Evolutionary conservation across 1,284 basidiomycete genomes (phyloP).

Genomic region (Tausonia pullulans): DNA sequence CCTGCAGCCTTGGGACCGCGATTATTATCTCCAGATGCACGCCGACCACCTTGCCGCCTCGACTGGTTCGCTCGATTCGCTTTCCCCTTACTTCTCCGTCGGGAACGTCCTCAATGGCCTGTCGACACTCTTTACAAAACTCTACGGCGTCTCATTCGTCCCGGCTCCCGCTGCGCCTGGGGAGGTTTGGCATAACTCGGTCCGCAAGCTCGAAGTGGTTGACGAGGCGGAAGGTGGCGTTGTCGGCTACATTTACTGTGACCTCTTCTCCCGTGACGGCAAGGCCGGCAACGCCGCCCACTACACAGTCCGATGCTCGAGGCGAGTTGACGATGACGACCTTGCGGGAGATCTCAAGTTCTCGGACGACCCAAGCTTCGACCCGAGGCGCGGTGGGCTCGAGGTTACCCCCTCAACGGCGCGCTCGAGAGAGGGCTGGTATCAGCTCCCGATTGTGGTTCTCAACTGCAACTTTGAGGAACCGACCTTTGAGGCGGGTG

Average conservation of each 20-base stretch:
- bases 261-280: slow-evolving; percentile 72
- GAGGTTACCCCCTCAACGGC: slow-evolving; percentile 29
- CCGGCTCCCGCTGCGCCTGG: slow-evolving; percentile 56
- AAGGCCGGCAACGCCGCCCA: slow-evolving; percentile 90
- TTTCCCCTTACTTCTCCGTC: slow-evolving; percentile 54
- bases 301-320: slow-evolving; percentile 91
- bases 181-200: slow-evolving; percentile 79
- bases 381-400: slow-evolving; percentile 21
- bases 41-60: slow-evolving; percentile 20
- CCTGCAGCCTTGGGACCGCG: slow-evolving; percentile 85
- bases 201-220: slow-evolving; percentile 84
- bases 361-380: slow-evolving; percentile 26
- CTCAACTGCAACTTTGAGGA: slow-evolving; percentile 77
- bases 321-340: slow-evolving; percentile 85
- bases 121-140: slow-evolving; percentile 65
- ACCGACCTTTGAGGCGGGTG: slow-evolving; percentile 49
- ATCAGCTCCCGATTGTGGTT: slow-evolving; percentile 84
- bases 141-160: slow-evolving; percentile 74
- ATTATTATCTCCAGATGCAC: slow-evolving; percentile 51
- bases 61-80: slow-evolving; percentile 56
- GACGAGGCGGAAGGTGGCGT: slow-evolving; percentile 54
- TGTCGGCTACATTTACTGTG: slow-evolving; percentile 90
- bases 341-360: slow-evolving; percentile 48
- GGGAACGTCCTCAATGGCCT: slow-evolving; percentile 79
- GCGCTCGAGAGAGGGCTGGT: slow-evolving; percentile 51